phyloP scores from a whole-genome alignment of 2,329 filamentous ascomycete species.

The Emergomyces orientalis region DNA sequence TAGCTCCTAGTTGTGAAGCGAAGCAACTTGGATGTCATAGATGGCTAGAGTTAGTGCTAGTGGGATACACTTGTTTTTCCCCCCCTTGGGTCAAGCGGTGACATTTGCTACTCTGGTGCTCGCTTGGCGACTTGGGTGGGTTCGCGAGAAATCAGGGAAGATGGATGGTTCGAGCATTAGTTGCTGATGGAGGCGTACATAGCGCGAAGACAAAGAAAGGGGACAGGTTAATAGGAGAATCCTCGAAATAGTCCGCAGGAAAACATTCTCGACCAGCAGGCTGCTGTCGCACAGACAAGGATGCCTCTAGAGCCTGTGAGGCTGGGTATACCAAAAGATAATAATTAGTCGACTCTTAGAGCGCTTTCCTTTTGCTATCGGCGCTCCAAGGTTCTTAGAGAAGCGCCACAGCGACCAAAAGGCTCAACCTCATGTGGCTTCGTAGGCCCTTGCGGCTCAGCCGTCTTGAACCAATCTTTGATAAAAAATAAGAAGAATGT shows the following conservation, averaged over 20 bases:
- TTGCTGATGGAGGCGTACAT: slow-evolving; percentile 2
- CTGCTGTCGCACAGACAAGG: neutral
- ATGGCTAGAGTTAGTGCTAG: neutral
- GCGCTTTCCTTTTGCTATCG: neutral
- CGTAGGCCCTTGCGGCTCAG: too few species aligned
- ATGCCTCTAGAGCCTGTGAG: neutral
- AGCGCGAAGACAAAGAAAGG: neutral
- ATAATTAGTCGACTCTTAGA: neutral
- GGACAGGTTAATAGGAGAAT: neutral
- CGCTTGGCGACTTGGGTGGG: neutral
- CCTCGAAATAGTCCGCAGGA: neutral
- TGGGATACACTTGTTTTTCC: neutral
- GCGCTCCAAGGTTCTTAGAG: neutral
- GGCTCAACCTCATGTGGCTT: slow-evolving; percentile 4
- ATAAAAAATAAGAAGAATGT: neutral
- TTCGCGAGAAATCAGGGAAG: neutral
- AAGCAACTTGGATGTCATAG: neutral
- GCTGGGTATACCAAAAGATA: neutral
- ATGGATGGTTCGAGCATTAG: neutral
- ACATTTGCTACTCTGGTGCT: neutral
- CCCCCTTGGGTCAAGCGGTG: neutral
- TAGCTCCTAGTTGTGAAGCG: neutral
- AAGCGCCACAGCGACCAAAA: neutral
- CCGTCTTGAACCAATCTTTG: neutral
- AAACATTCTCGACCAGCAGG: neutral